Conservation (phyloP, 2,329 filamentous ascomycete species). For the Talaromyces sp. region DNA sequence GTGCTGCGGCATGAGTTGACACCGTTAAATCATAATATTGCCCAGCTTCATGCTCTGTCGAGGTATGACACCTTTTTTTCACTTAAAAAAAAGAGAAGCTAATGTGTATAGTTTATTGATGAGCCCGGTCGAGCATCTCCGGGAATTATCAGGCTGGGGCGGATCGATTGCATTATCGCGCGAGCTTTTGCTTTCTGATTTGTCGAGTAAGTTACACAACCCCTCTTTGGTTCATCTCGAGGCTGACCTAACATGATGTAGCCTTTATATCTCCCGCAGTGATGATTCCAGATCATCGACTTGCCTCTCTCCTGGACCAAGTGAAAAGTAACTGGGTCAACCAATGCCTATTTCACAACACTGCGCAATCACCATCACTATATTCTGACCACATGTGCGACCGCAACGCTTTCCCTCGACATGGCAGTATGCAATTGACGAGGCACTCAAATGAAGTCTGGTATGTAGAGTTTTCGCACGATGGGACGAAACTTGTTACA, state of each 20-base stretch:
- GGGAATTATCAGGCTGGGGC: slow-evolving; percentile 76
- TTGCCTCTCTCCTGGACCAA: slow-evolving; percentile 76
- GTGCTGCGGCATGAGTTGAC: slow-evolving; percentile 88
- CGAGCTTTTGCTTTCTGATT: slow-evolving; percentile 68
- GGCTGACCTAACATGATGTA: slow-evolving; percentile 33
- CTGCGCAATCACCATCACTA: slow-evolving; percentile 70
- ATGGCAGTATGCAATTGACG: slow-evolving; percentile 66
- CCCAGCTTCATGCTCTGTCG: slow-evolving; percentile 76
- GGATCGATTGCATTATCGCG: slow-evolving; percentile 74
- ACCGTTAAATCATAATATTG: slow-evolving; percentile 74
- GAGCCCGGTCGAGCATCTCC: slow-evolving; percentile 78
- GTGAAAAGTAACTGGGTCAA: slow-evolving; percentile 81
- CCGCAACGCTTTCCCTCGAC: slow-evolving; percentile 71
- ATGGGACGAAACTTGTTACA: slow-evolving; percentile 77
- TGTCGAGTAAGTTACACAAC: slow-evolving; percentile 65
- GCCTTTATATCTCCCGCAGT: slow-evolving; percentile 91
- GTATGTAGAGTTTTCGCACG: slow-evolving; percentile 85
- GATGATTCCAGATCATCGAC: slow-evolving; percentile 90
- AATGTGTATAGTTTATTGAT: slow-evolving; percentile 68
- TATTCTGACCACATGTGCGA: slow-evolving; percentile 88
- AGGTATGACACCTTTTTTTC: slow-evolving; percentile 46
- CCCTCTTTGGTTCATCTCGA: background rate
- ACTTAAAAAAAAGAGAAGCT: background rate
- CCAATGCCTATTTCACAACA: slow-evolving; percentile 86
- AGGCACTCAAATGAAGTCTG: slow-evolving; percentile 82